phyloP scores from a whole-genome alignment of 1,284 basidiomycete species.

The Neolentinus lepideus region DNA sequence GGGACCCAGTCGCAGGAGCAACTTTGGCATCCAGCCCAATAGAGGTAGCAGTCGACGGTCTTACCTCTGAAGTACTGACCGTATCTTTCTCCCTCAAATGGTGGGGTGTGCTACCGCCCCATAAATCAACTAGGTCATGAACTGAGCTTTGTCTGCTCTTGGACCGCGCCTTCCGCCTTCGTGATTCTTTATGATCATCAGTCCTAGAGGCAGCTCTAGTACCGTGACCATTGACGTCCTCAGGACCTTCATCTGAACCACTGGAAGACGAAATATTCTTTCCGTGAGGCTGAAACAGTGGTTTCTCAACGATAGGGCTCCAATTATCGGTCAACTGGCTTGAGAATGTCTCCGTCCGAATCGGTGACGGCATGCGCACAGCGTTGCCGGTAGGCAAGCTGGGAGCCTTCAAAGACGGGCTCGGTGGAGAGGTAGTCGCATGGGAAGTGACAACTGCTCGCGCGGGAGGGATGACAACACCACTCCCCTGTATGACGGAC shows the following conservation, averaged over 20 bases:
- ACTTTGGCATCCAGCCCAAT: neutral
- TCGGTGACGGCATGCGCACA: neutral
- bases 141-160: constrained; percentile 70
- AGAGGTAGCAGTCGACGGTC: neutral
- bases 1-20: neutral
- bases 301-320: constrained; percentile 20
- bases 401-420: constrained; percentile 9
- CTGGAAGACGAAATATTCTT: constrained; percentile 14
- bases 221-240: constrained; percentile 24
- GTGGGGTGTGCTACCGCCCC: constrained; percentile 57
- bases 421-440: constrained; percentile 20
- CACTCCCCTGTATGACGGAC: constrained; percentile 51
- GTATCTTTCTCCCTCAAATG: too few relatives aligned
- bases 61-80: neutral
- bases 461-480: constrained; percentile 32
- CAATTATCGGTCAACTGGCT: constrained; percentile 24
- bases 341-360: neutral
- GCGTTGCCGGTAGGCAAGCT: constrained; percentile 1
- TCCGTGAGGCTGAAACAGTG: constrained; percentile 9
- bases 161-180: constrained; percentile 15
- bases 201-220: constrained; percentile 6
- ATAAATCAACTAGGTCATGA: constrained; percentile 71
- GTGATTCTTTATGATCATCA: constrained; percentile 12
- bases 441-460: constrained; percentile 42
- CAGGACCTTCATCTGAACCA: constrained; percentile 26